These are phyloP conservation scores for Erodium chrysanthum DNA, from an alignment of 441 rosid genomes.

Conservation along the genomic window DNA sequence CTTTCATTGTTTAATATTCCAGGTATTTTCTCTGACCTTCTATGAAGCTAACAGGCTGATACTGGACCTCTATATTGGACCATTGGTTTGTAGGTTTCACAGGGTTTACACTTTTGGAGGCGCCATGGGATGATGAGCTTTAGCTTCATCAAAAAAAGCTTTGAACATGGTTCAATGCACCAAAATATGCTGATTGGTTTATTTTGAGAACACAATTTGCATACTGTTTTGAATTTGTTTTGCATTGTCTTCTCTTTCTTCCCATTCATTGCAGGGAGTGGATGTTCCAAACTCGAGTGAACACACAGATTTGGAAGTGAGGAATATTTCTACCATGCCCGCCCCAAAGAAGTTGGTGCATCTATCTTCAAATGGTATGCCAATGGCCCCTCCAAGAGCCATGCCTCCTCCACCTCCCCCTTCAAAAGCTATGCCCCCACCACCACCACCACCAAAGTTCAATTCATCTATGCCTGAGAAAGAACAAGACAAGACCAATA, in stretches of 20 bases:
- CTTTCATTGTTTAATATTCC: conserved; percentile 62
- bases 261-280: conserved; percentile 35
- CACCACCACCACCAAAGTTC: conserved; percentile 40
- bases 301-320: conserved; percentile 21
- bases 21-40: conserved; percentile 98
- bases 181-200: conserved; percentile 22
- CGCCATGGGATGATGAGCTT: conserved; percentile 23
- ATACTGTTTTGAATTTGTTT: conserved; percentile 21
- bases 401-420: conserved; percentile 21
- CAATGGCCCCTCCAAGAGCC: conserved; percentile 32
- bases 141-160: conserved; percentile 24
- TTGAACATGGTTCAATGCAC: conserved; percentile 22
- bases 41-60: conserved; percentile 90
- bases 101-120: conserved; percentile 51
- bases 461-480: conserved; percentile 23
- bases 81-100: conserved; percentile 88
- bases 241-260: conserved; percentile 17
- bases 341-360: conserved; percentile 39
- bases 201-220: not conserved
- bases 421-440: conserved; percentile 28
- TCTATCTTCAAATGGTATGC: conserved; percentile 32
- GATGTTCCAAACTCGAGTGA: conserved; percentile 17
- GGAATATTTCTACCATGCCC: conserved; percentile 36
- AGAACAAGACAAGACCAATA: conserved; percentile 20
- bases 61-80: conserved; percentile 77